Evolutionary conservation across 148 eudicot genomes (phyloP), one percentile per base, ranked within the genome.

Genomic region (Camellia lanceoleosa): DNA sequence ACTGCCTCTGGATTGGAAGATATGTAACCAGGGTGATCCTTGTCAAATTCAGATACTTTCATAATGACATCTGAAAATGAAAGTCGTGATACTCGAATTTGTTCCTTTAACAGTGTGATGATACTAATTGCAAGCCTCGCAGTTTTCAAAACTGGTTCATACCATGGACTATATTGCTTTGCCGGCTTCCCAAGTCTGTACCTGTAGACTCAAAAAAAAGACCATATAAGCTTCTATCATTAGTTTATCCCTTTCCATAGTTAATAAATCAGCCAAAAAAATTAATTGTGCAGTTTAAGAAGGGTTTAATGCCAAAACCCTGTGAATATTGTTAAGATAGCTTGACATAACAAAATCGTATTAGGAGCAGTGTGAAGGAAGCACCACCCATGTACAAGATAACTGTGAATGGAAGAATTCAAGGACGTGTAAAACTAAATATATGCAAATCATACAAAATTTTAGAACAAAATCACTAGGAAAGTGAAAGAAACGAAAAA

Each of bases 151-250:
- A 96, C 95, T 71, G 93, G 92, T 77, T 90, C 92, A 83, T 96
- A 93, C 99, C 99, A 96, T 20, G 95, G 94, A 70, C 88, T 90
- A 84, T 96, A 96, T 73, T 91, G 98, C 83, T 94, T 94, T 79
- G 97, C 88, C 61, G 99, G 99, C 77, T 91, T 94, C 71, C 99
- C 99, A 79, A 96, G 98, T 70, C 99, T 87, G 82, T 96, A 94
- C 99, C 99, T 96, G 83, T 18, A 82, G 65, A 72, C 49, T 81
- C 74, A 30, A 30, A 41, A 47, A 76, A 51, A 68, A 42, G 20
- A 62, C 13, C 12, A 76, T 20, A 38, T 13, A 46, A 47, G 69
- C 59, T 62, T 66, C 30, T 44, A 62, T 19, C 59, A 63, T 46
- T n/a, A 12, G 7, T 60, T 44, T 75, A 62, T 46, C 6, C 38